Conservation (phyloP, 1,139 yeast genomes). For the Diutina rugosa region DNA sequence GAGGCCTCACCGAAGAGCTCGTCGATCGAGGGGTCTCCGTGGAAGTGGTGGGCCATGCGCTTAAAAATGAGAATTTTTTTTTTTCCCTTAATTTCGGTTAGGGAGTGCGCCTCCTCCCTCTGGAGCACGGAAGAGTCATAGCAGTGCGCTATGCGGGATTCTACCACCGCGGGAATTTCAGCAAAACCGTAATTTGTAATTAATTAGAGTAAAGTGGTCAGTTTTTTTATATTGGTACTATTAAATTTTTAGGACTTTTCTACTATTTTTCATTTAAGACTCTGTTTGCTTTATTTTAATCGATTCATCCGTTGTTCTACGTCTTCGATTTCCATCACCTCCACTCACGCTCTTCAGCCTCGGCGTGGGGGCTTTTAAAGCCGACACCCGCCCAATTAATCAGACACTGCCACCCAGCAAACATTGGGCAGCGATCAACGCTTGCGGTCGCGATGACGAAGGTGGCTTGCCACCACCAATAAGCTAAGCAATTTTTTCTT, state of each 20-base stretch:
- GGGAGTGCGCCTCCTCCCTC: not conserved
- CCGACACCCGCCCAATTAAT: not conserved
- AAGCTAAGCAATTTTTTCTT: too few species aligned
- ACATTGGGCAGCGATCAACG: too few species aligned
- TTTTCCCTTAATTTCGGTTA: not conserved
- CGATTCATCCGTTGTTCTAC: too few species aligned
- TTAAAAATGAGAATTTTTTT: not conserved
- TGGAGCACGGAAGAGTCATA: not conserved
- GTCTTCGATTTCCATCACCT: not conserved
- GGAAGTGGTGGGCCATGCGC: not conserved
- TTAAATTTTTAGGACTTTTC: too few species aligned
- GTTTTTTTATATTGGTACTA: too few species aligned
- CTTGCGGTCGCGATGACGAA: too few species aligned
- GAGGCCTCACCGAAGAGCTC: slow-evolving; percentile 1
- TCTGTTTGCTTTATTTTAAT: too few species aligned
- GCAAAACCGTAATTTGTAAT: too few species aligned
- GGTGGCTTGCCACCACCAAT: too few species aligned
- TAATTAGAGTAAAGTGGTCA: too few species aligned
- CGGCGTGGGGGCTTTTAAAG: not conserved
- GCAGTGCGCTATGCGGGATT: not conserved
- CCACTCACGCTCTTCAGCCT: not conserved
- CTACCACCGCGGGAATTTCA: too few species aligned
- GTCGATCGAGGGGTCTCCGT: not conserved
- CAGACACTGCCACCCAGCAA: not conserved
- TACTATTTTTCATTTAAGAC: too few species aligned